These are phyloP conservation scores for Dalechampia spathulata DNA, from an alignment of 441 rosid genomes.

Conservation along the genomic window DNA sequence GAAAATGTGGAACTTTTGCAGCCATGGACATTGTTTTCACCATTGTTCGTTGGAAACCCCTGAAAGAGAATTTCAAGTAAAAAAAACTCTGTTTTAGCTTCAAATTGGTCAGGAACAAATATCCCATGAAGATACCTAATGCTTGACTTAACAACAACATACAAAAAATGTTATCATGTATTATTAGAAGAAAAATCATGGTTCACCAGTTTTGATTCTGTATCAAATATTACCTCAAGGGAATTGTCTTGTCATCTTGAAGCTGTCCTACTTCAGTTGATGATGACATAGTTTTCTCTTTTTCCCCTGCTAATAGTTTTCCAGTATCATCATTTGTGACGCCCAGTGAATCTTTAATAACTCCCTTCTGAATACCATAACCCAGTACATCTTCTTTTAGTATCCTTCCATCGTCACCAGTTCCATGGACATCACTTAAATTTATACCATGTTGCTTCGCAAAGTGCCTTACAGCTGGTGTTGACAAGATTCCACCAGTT, in stretches of 20 bases:
- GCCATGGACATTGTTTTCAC: conserved; percentile 91
- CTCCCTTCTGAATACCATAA: conserved; percentile 42
- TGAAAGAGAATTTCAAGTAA: conserved; percentile 17
- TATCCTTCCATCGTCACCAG: conserved; percentile 68
- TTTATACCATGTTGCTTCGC: conserved; percentile 63
- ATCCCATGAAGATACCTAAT: no score
- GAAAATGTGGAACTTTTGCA: conserved; percentile 84
- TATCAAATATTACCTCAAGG: conserved; percentile 46
- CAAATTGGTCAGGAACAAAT: no score
- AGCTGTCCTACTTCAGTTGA: conserved; percentile 19
- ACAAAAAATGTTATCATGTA: no score
- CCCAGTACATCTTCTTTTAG: conserved; percentile 70
- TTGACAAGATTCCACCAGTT: conserved; percentile 44
- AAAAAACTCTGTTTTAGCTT: no score
- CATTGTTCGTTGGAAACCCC: conserved; percentile 86
- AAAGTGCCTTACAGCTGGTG: conserved; percentile 68
- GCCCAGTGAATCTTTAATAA: conserved; percentile 25
- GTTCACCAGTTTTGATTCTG: not conserved
- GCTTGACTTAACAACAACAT: no score
- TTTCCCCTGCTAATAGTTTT: conserved; percentile 17
- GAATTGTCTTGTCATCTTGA: conserved; percentile 47
- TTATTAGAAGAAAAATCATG: not conserved
- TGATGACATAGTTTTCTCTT: conserved; percentile 12
- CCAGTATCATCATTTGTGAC: conserved; percentile 14
- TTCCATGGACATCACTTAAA: conserved; percentile 51